Conservation (phyloP, 192 early-diverging fungal species). For the Fimicolochytrium jonesii region DNA sequence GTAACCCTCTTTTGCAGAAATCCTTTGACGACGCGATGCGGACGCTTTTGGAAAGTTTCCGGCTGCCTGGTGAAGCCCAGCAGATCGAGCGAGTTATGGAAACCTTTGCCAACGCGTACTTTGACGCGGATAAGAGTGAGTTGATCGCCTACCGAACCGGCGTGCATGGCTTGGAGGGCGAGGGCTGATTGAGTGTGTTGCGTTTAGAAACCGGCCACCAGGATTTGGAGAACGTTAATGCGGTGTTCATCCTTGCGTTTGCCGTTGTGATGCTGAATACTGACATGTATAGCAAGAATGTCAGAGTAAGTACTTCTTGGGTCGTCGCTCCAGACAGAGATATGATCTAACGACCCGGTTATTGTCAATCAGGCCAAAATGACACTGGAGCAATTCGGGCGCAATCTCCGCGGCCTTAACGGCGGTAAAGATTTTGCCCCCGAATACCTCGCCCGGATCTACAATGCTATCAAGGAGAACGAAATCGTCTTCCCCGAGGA, state of each 20-base stretch:
- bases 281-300: conserved; percentile 94
- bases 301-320: conserved; percentile 47
- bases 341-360: not conserved
- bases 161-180: no score
- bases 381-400: conserved; percentile 83
- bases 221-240: conserved; percentile 75
- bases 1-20: no score
- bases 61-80: conserved; percentile 96
- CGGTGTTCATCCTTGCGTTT: conserved; percentile 84
- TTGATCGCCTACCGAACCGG: not conserved
- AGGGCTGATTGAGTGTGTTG: no score
- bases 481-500: conserved; percentile 98
- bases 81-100: conserved; percentile 96
- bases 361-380: no score
- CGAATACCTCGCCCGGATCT: conserved; percentile 79
- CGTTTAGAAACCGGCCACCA: no score
- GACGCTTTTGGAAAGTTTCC: conserved; percentile 87
- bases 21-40: conserved; percentile 92
- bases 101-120: conserved; percentile 81
- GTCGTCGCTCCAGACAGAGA: not conserved
- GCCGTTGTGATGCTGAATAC: conserved; percentile 98
- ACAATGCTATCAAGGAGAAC: conserved; percentile 77
- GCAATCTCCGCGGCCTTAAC: conserved; percentile 88
- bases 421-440: conserved; percentile 73
- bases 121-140: conserved; percentile 47